A percentile compares a stretch with the other conserved stretches of the same genome.
Evolutionary conservation across 1,284 basidiomycete genomes (phyloP).

Genomic region (Ustilago cynodontis): DNA sequence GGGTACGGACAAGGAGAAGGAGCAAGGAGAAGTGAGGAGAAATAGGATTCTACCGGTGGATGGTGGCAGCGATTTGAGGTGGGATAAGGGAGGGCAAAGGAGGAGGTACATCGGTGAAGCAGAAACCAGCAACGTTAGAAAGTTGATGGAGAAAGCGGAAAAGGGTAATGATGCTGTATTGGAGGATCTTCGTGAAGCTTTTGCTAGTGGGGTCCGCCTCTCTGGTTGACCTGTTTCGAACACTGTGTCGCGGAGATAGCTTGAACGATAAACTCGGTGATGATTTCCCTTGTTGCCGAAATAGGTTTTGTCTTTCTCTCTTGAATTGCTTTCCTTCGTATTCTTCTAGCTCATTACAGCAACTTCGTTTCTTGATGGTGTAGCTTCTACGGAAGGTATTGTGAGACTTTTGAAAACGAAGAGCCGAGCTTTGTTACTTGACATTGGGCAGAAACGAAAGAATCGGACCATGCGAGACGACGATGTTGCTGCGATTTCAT

Average conservation of each 20-base stretch:
- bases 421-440: not conserved
- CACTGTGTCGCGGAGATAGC: too few species aligned
- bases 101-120: not conserved
- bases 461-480: not conserved
- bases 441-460: not conserved
- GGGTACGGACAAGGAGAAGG: not conserved
- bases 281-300: too few species aligned
- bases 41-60: too few species aligned
- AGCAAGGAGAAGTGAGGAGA: too few species aligned
- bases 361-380: too few species aligned
- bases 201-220: not conserved
- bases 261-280: too few species aligned
- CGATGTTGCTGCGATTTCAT: not conserved
- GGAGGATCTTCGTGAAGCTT: not conserved
- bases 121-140: not conserved
- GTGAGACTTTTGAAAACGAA: too few species aligned
- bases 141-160: not conserved
- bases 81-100: not conserved
- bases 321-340: too few species aligned
- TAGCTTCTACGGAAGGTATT: too few species aligned
- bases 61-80: too few species aligned
- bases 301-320: too few species aligned
- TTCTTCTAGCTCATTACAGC: too few species aligned
- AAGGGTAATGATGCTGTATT: not conserved
- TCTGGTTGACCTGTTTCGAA: not conserved